Percentiles rank a stretch among this genome's conserved stretches.
These are phyloP conservation scores for Ustilago curta DNA, from an alignment of 1,284 basidiomycete species.

Conservation along the genomic window DNA sequence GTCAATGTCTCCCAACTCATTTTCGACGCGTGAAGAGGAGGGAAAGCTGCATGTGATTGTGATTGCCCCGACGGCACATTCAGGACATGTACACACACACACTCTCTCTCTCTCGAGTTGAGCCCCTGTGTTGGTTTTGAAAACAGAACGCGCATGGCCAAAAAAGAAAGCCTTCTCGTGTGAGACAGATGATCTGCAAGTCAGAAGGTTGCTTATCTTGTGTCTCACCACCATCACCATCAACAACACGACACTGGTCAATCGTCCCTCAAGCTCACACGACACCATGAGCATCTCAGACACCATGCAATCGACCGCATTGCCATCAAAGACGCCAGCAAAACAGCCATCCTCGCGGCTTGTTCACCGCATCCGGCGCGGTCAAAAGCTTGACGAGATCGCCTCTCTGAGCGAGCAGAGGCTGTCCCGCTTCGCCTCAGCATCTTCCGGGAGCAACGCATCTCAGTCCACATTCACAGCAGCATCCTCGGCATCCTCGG, in stretches of 20 bases:
- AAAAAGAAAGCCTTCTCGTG: neutral
- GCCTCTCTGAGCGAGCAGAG: conserved; percentile 29
- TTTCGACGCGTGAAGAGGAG: conserved; percentile 12
- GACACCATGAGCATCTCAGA: conserved; percentile 42
- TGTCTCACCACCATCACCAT: conserved; percentile 9
- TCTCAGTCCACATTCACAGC: conserved; percentile 4
- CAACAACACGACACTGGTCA: neutral
- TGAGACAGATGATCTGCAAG: conserved; percentile 1
- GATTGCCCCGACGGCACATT: conserved; percentile 1
- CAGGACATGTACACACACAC: too few species aligned
- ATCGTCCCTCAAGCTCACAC: neutral
- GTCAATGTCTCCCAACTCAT: neutral
- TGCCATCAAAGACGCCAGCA: conserved; percentile 9
- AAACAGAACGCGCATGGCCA: conserved; percentile 16
- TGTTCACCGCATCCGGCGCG: conserved; percentile 48
- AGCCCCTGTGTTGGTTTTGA: conserved; percentile 14
- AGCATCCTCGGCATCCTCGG: conserved; percentile 13
- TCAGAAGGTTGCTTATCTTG: neutral
- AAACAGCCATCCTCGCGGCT: conserved; percentile 15
- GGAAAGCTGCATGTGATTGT: neutral
- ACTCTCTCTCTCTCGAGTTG: too few species aligned
- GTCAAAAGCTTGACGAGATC: conserved; percentile 54
- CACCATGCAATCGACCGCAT: conserved; percentile 14
- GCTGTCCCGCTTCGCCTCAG: conserved; percentile 12
- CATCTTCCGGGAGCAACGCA: conserved; percentile 1